A percentile compares a stretch with the other conserved stretches of the same genome.
These are phyloP conservation scores for Secale cereale DNA, from an alignment of 176 grass and related monocot genomes.

Conservation along the genomic window DNA sequence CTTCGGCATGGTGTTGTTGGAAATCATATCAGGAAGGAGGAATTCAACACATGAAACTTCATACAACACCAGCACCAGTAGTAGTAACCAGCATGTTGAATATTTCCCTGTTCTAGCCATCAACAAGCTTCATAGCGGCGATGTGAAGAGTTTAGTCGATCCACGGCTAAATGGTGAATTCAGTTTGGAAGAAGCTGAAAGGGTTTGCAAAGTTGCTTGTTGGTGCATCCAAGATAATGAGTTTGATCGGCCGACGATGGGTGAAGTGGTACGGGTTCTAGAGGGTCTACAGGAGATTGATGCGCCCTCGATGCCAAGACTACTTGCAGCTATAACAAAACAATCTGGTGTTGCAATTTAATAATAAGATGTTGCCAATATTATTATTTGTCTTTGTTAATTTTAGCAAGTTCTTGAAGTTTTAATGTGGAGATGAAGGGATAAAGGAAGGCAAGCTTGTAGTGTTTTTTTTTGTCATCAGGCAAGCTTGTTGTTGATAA, in stretches of 20 bases:
- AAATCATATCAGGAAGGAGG: constrained; percentile 5
- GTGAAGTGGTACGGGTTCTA: not conserved
- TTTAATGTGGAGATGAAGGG: not conserved
- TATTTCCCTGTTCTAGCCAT: not conserved
- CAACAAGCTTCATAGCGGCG: not conserved
- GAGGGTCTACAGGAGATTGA: not conserved
- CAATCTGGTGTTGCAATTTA: not conserved
- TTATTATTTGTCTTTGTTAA: not conserved
- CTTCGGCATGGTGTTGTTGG: not conserved
- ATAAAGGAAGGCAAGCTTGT: not conserved
- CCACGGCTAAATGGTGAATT: not conserved
- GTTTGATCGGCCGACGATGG: not conserved
- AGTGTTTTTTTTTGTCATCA: not conserved
- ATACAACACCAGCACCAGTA: not conserved
- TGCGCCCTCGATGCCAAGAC: not conserved
- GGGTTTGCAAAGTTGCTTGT: constrained; percentile 18
- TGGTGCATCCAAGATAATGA: constrained; percentile 23
- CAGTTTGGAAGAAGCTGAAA: not conserved
- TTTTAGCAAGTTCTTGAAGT: not conserved
- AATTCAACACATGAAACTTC: not conserved
- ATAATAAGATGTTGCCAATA: not conserved
- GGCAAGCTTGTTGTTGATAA: not conserved
- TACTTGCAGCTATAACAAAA: not conserved
- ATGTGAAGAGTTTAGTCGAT: constrained; percentile 7
- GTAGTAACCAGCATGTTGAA: not conserved